These are phyloP conservation scores for Arthonia radiata DNA, from an alignment of 495 filamentous ascomycete species.

Conservation along the genomic window DNA sequence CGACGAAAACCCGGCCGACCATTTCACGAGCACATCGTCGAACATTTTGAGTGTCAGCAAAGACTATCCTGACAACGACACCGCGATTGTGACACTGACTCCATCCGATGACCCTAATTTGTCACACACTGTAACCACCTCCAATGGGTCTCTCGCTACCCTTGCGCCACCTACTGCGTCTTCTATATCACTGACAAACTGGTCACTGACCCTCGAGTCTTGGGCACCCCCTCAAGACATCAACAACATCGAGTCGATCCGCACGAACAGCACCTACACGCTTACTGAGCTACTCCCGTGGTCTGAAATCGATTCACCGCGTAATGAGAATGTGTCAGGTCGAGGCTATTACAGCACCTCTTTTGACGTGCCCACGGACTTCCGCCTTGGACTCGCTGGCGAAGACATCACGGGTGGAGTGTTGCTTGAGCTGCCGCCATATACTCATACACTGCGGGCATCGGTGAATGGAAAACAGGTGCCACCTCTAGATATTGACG, in stretches of 20 bases:
- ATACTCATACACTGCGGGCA: too few species aligned
- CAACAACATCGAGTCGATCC: constrained; percentile 9
- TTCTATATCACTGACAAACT: constrained; percentile 19
- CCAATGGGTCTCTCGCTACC: too few species aligned
- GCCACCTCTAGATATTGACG: too few species aligned
- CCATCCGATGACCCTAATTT: constrained; percentile 3
- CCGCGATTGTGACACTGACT: constrained; percentile 2
- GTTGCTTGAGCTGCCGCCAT: too few species aligned
- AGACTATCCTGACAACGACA: too few species aligned
- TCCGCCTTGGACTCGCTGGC: too few species aligned
- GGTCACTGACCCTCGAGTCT: constrained; percentile 18
- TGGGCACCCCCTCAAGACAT: constrained; percentile 16
- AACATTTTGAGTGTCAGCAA: constrained; percentile 6
- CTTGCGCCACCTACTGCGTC: too few species aligned
- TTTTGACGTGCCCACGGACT: too few species aligned
- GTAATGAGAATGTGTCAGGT: constrained; percentile 35
- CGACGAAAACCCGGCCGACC: constrained; percentile 1
- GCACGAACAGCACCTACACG: constrained; percentile 13
- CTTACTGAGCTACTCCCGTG: constrained; percentile 14
- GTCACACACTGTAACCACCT: too few species aligned
- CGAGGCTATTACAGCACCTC: constrained; percentile 26
- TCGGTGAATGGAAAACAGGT: too few species aligned
- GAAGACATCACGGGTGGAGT: too few species aligned
- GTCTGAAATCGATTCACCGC: constrained; percentile 22
- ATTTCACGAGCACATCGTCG: constrained; percentile 2